Percentiles rank a stretch among this genome's conserved stretches.
These are phyloP conservation scores for Hirsutella rhossiliensis DNA, from an alignment of 2,329 filamentous ascomycete species.

Conservation along the genomic window DNA sequence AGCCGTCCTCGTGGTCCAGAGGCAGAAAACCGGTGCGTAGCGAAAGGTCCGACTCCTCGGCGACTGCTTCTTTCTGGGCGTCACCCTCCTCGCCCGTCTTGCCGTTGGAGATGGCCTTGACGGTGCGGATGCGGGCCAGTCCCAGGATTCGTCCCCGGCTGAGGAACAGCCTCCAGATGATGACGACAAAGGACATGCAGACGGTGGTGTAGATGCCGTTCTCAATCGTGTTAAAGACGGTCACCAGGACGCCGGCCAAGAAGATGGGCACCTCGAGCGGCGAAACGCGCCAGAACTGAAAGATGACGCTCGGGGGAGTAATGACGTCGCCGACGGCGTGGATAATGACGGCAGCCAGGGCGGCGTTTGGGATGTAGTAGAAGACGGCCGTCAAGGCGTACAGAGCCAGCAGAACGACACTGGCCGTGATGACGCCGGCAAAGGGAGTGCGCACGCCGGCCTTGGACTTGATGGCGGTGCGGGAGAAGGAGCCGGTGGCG, in stretches of 20 bases:
- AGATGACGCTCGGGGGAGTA: constrained; percentile 69
- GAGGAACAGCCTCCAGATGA: constrained; percentile 69
- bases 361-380: constrained; percentile 73
- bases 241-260: constrained; percentile 73
- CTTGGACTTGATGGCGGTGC: constrained; percentile 91
- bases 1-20: constrained; percentile 34
- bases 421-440: constrained; percentile 71
- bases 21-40: constrained; percentile 32
- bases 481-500: constrained; percentile 80
- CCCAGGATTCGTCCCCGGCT: constrained; percentile 70
- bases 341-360: constrained; percentile 74
- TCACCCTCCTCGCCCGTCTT: constrained; percentile 3
- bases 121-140: constrained; percentile 69
- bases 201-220: constrained; percentile 80
- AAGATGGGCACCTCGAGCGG: constrained; percentile 77
- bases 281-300: constrained; percentile 80
- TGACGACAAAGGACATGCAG: constrained; percentile 52
- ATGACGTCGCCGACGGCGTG: constrained; percentile 82
- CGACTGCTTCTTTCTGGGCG: constrained; percentile 11
- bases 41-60: constrained; percentile 33
- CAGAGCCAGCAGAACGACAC: constrained; percentile 72
- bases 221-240: constrained; percentile 71
- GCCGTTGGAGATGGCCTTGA: constrained; percentile 61
- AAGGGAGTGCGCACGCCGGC: constrained; percentile 80
- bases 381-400: constrained; percentile 77